phyloP scores from a whole-genome alignment of 768 basidiomycete species.

The Agrocybe pediades region DNA sequence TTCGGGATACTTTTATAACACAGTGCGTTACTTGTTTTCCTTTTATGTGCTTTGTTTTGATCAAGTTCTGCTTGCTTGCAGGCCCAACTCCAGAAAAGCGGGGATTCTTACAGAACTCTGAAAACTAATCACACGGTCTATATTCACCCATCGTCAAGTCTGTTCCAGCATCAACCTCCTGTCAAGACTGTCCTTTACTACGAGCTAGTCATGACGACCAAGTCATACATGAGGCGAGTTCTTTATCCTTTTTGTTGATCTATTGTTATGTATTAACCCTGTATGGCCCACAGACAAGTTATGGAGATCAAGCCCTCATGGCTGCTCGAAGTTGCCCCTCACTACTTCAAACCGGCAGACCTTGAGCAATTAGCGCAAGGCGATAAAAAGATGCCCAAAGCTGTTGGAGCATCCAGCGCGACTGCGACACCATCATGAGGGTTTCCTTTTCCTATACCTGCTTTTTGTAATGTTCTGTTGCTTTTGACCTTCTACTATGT shows the following conservation, averaged over 20 bases:
- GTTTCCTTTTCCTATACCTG: neutral
- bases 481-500: neutral
- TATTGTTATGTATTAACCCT: neutral
- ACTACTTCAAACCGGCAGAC: constrained; percentile 91
- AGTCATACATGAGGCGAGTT: constrained; percentile 87
- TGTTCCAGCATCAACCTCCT: constrained; percentile 96
- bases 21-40: constrained; percentile 50
- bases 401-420: constrained; percentile 43
- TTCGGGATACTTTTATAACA: constrained; percentile 95
- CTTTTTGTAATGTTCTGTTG: neutral
- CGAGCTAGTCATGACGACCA: constrained; percentile 95
- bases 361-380: constrained; percentile 77
- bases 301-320: constrained; percentile 98
- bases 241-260: neutral
- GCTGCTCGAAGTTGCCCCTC: constrained; percentile 95
- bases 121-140: constrained; percentile 97
- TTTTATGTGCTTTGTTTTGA: neutral
- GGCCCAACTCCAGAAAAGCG: constrained; percentile 93
- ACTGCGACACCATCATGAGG: constrained; percentile 23
- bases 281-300: constrained; percentile 64
- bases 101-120: constrained; percentile 95
- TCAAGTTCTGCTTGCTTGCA: constrained; percentile 27
- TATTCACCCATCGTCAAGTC: constrained; percentile 92
- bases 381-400: constrained; percentile 95
- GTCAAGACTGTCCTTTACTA: constrained; percentile 91